Percentiles rank a stretch among this genome's conserved stretches.
phyloP scores from a whole-genome alignment of 495 filamentous ascomycete species.

The Lophiostoma macrostomum region DNA sequence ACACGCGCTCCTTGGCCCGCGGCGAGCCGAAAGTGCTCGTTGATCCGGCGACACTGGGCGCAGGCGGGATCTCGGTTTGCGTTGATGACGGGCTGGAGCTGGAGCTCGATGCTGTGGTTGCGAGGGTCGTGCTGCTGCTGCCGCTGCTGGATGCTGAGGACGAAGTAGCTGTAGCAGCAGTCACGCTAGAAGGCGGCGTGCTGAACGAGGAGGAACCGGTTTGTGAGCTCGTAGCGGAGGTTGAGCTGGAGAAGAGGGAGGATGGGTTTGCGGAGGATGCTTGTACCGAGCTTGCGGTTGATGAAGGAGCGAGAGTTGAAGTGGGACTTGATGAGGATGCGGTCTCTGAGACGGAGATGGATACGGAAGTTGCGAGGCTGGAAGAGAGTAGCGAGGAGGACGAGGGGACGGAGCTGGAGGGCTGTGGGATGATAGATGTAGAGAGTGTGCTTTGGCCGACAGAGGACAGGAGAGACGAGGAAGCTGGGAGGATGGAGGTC shows the following conservation, averaged over 20 bases:
- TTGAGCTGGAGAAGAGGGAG: background rate
- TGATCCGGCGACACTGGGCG: constrained; percentile 4
- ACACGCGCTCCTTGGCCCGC: constrained; percentile 14
- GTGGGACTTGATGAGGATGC: background rate
- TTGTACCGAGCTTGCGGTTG: background rate
- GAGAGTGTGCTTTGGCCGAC: too few relatives aligned
- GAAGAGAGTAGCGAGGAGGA: background rate
- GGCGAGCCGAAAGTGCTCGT: background rate
- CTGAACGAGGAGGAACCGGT: background rate
- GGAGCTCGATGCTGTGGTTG: background rate
- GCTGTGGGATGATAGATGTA: too few relatives aligned
- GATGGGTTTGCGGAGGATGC: background rate
- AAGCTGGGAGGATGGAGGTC: background rate
- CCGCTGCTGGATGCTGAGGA: background rate
- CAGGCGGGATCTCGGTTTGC: constrained; percentile 11
- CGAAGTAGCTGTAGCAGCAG: background rate
- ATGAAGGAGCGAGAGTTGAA: background rate
- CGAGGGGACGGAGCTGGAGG: background rate
- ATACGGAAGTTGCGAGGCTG: background rate
- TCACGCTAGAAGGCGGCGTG: background rate
- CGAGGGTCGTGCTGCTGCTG: background rate
- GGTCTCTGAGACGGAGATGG: background rate
- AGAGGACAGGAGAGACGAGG: too few relatives aligned
- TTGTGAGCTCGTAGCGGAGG: background rate
- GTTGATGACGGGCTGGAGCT: background rate